phyloP scores from a whole-genome alignment of 2,329 filamentous ascomycete species.

The Aspergillus brunneoviolaceus region DNA sequence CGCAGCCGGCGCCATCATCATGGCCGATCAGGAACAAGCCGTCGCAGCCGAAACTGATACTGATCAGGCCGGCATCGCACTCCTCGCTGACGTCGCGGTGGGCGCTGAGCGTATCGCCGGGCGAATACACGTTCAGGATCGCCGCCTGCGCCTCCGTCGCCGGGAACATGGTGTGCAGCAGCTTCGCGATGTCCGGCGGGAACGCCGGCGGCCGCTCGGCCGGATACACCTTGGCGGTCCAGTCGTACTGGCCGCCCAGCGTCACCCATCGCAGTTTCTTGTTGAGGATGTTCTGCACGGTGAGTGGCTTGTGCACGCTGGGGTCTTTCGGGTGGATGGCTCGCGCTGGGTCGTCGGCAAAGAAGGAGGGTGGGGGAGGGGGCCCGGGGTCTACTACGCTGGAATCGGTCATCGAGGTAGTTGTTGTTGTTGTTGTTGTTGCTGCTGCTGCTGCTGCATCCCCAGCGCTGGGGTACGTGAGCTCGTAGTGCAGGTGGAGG shows the following conservation, averaged over 20 bases:
- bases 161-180: conserved; percentile 72
- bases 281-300: conserved; percentile 67
- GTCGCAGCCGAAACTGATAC: conserved; percentile 86
- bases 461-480: conserved; percentile 58
- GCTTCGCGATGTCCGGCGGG: conserved; percentile 66
- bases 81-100: conserved; percentile 93
- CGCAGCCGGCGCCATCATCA: conserved; percentile 48
- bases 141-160: conserved; percentile 79
- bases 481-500: conserved; percentile 76
- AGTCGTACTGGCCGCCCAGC: conserved; percentile 93
- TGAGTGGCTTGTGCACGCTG: conserved; percentile 70
- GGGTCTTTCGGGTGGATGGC: conserved; percentile 63
- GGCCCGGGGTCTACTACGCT: background rate
- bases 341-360: conserved; percentile 50
- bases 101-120: conserved; percentile 86
- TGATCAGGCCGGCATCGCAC: conserved; percentile 74
- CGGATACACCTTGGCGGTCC: conserved; percentile 84
- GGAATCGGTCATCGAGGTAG: conserved; percentile 42
- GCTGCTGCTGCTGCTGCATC: background rate
- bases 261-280: conserved; percentile 91
- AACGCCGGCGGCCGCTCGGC: conserved; percentile 66
- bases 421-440: conserved; percentile 34
- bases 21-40: conserved; percentile 82
- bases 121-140: conserved; percentile 89
- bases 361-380: conserved; percentile 46